phyloP scores from a whole-genome alignment of 1,284 basidiomycete species.

The Ceratobasidium papillatum region DNA sequence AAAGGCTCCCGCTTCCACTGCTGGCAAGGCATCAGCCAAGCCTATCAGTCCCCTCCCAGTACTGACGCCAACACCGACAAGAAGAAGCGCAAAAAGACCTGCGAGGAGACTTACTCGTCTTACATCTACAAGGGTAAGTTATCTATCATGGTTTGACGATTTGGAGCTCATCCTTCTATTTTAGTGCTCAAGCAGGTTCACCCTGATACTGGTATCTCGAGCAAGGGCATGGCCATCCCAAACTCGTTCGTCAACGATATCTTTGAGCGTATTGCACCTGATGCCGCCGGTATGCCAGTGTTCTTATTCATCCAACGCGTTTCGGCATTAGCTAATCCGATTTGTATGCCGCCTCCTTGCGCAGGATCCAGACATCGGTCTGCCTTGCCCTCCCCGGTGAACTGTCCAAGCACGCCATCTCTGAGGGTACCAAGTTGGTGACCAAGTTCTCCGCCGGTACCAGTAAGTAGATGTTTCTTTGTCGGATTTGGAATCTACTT shows the following conservation, averaged over 20 bases:
- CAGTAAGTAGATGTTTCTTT: no score
- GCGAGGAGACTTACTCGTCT: no score
- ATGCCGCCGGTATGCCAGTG: slow-evolving; percentile 53
- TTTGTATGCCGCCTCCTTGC: no score
- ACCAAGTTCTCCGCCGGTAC: neutral
- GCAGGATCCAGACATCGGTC: no score
- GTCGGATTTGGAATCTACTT: no score
- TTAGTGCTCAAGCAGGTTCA: slow-evolving; percentile 91
- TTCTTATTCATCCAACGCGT: no score
- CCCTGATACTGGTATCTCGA: slow-evolving; percentile 95
- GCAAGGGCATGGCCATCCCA: slow-evolving; percentile 95
- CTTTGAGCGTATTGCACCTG: slow-evolving; percentile 86
- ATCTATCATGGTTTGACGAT: neutral
- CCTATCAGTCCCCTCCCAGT: neutral
- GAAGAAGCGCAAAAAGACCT: slow-evolving; percentile 88
- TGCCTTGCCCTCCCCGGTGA: slow-evolving; percentile 89
- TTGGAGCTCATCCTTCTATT: slow-evolving; percentile 2
- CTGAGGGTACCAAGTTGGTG: slow-evolving; percentile 64
- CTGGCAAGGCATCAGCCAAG: slow-evolving; percentile 61
- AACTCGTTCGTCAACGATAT: slow-evolving; percentile 89
- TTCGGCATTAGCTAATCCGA: no score
- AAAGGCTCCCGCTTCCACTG: slow-evolving; percentile 51
- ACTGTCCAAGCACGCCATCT: slow-evolving; percentile 81
- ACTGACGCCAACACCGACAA: slow-evolving; percentile 67
- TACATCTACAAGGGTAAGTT: slow-evolving; percentile 90